phyloP scores from a whole-genome alignment of 179 eudicot species.

The Spinacia oleracea region DNA sequence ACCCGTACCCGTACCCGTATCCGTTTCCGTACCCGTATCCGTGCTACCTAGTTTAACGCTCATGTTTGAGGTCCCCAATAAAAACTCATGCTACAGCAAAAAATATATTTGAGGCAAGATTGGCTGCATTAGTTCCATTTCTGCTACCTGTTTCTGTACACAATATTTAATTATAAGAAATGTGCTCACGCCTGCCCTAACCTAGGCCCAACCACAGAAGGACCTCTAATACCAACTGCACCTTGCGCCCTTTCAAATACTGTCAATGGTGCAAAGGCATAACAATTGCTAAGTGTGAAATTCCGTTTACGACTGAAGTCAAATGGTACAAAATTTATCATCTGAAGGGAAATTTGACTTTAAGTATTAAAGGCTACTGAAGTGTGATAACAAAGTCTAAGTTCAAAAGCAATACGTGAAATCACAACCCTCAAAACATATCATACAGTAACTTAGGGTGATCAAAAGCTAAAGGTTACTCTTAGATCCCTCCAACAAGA shows the following conservation, averaged over 20 bases:
- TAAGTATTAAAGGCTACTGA: neutral
- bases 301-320: neutral
- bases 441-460: neutral
- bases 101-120: neutral
- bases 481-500: neutral
- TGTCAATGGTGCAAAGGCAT: neutral
- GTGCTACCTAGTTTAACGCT: too few species aligned
- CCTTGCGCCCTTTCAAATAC: neutral
- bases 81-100: neutral
- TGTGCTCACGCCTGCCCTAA: neutral
- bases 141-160: neutral
- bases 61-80: neutral
- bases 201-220: neutral
- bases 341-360: neutral
- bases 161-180: neutral
- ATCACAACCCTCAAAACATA: neutral
- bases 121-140: neutral
- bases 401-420: neutral
- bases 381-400: neutral
- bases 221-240: neutral
- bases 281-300: neutral
- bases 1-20: too few species aligned
- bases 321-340: neutral
- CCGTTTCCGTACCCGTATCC: too few species aligned
- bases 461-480: neutral